Evolutionary conservation across 768 basidiomycete genomes (phyloP).

Genomic region (Boletus pseudopeckii): DNA sequence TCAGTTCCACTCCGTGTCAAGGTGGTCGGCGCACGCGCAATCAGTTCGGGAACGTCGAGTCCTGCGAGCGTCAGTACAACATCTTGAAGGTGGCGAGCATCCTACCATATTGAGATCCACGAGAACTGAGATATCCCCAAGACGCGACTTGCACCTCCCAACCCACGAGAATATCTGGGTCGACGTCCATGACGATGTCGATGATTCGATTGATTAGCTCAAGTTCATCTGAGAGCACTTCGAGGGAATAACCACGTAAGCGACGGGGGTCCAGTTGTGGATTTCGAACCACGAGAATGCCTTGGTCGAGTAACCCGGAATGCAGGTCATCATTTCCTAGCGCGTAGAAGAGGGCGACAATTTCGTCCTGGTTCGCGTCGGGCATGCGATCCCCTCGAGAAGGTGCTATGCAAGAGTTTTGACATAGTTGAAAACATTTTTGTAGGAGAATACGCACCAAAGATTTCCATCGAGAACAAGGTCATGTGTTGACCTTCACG

Average conservation of each 20-base stretch:
- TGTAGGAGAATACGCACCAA: conserved; percentile 52
- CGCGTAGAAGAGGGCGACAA: conserved; percentile 71
- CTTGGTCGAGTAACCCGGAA: conserved; percentile 34
- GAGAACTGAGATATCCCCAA: conserved; percentile 86
- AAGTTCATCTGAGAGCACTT: conserved; percentile 64
- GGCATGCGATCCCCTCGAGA: conserved; percentile 59
- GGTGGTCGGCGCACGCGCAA: conserved; percentile 69
- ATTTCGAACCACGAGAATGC: conserved; percentile 53
- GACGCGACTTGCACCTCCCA: conserved; percentile 89
- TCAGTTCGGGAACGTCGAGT: conserved; percentile 64
- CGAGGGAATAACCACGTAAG: conserved; percentile 44
- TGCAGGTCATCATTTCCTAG: conserved; percentile 46
- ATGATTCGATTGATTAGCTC: conserved; percentile 76
- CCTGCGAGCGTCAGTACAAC: conserved; percentile 41
- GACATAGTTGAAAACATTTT: neutral
- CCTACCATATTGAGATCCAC: conserved; percentile 59
- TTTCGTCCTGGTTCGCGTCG: conserved; percentile 52
- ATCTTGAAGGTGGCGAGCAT: neutral
- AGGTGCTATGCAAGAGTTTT: conserved; percentile 42
- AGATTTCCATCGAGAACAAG: conserved; percentile 77
- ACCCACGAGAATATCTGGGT: conserved; percentile 89
- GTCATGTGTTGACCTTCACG: conserved; percentile 75
- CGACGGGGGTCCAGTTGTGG: conserved; percentile 38
- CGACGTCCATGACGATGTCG: conserved; percentile 70
- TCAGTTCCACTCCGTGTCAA: conserved; percentile 38